phyloP scores from a whole-genome alignment of 768 basidiomycete genomes.

The Rhizopogon vulgaris region DNA sequence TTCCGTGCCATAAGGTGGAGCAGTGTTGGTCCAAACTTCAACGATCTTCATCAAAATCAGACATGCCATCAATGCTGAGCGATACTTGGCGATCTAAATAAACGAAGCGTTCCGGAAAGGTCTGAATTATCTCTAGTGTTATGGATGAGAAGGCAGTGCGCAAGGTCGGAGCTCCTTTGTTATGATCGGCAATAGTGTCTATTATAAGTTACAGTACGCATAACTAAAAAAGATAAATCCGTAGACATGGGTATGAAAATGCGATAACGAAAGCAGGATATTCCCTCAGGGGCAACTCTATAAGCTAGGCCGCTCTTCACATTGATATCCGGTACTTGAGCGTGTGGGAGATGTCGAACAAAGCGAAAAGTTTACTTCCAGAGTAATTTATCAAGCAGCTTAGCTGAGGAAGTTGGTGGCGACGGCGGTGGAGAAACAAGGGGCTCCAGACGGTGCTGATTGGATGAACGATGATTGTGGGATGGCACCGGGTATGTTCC shows the following conservation, averaged over 20 bases:
- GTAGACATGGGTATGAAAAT: background rate
- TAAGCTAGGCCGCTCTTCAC: background rate
- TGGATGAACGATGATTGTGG: background rate
- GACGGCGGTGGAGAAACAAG: background rate
- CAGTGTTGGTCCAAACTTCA: no score
- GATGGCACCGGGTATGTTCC: constrained; percentile 7
- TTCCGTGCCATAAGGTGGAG: no score
- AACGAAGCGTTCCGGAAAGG: no score
- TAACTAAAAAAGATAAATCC: background rate
- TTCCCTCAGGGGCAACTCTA: background rate
- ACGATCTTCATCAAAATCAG: no score
- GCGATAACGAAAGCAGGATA: background rate
- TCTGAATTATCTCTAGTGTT: no score
- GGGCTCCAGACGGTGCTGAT: background rate
- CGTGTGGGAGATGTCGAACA: background rate
- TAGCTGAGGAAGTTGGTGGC: constrained; percentile 5
- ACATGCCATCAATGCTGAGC: no score
- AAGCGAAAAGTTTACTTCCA: constrained; percentile 5
- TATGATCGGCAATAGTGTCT: no score
- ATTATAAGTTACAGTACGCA: background rate
- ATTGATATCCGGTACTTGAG: background rate
- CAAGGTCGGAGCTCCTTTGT: no score
- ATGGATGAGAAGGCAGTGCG: no score
- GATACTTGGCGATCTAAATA: no score
- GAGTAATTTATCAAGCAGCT: constrained; percentile 17